Conservation (phyloP, 352 stramenopile genomes). For the Phytophthora fragariaefolia region DNA sequence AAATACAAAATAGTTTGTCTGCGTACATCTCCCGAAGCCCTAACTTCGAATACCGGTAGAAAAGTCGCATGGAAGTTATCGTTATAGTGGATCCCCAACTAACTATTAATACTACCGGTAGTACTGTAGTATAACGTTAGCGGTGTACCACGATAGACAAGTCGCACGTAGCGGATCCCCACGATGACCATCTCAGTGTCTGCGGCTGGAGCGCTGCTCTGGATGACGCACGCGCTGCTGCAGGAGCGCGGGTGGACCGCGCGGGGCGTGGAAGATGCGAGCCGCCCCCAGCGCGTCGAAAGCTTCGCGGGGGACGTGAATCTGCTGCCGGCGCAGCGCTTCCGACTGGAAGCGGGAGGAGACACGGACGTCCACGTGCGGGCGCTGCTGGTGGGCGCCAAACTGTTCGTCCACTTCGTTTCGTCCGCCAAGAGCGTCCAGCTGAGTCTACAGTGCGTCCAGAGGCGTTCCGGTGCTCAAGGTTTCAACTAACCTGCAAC, state of each 20-base stretch:
- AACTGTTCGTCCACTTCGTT: slow-evolving; percentile 65
- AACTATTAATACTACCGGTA: too few relatives aligned
- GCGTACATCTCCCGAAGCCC: too few relatives aligned
- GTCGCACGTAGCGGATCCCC: background rate
- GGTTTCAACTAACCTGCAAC: slow-evolving; percentile 1
- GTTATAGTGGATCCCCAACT: background rate
- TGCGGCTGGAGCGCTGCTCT: slow-evolving; percentile 45
- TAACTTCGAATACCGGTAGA: too few relatives aligned
- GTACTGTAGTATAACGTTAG: too few relatives aligned
- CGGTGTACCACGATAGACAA: too few relatives aligned
- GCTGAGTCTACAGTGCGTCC: slow-evolving; percentile 44
- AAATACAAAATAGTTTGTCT: slow-evolving; percentile 7
- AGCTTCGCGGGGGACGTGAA: slow-evolving; percentile 47
- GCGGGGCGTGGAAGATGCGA: background rate
- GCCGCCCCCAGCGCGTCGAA: background rate
- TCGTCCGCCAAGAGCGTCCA: slow-evolving; percentile 30
- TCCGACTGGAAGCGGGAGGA: slow-evolving; percentile 9
- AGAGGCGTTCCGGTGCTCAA: background rate
- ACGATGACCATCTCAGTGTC: slow-evolving; percentile 12
- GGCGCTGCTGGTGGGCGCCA: slow-evolving; percentile 37
- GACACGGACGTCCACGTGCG: slow-evolving; percentile 40
- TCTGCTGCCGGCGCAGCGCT: slow-evolving; percentile 36
- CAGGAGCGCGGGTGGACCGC: slow-evolving; percentile 27
- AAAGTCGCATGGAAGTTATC: too few relatives aligned
- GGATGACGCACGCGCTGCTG: slow-evolving; percentile 47